Percentiles rank a stretch among this genome's conserved stretches.
Evolutionary conservation across 1,284 basidiomycete species (phyloP).

Genomic region (Laetiporus sulphureus): DNA sequence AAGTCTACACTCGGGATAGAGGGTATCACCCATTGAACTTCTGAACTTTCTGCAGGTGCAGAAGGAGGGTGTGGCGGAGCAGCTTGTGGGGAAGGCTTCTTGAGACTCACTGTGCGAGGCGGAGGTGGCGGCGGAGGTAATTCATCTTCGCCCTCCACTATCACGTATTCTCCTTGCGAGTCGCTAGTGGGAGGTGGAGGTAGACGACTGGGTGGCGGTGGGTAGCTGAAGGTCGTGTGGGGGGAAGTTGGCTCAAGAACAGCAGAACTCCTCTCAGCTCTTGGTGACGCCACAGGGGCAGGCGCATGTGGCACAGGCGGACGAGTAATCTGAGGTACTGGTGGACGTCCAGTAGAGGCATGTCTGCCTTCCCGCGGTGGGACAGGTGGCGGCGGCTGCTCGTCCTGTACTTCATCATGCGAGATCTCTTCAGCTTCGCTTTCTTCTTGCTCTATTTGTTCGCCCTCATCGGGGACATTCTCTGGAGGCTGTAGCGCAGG

Average conservation of each 20-base stretch:
- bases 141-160: constrained; percentile 20
- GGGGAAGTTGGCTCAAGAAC: constrained; percentile 3
- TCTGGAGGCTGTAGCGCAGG: constrained; percentile 35
- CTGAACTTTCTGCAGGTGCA: constrained; percentile 14
- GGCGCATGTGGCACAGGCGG: constrained; percentile 9
- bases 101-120: constrained; percentile 24
- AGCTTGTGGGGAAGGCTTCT: constrained; percentile 24
- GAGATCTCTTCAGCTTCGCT: constrained; percentile 61
- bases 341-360: constrained; percentile 16
- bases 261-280: constrained; percentile 7
- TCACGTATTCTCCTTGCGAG: constrained; percentile 24
- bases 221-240: constrained; percentile 17
- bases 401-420: constrained; percentile 45
- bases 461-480: constrained; percentile 47
- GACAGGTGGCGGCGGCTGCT: constrained; percentile 38
- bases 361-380: constrained; percentile 31
- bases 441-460: constrained; percentile 58
- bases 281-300: constrained; percentile 11
- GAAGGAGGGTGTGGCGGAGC: constrained; percentile 28
- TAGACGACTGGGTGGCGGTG: constrained; percentile 26
- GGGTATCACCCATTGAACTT: constrained; percentile 21
- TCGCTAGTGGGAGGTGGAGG: constrained; percentile 31
- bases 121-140: constrained; percentile 40
- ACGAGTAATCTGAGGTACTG: constrained; percentile 14
- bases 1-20: constrained; percentile 28